A percentile compares a stretch with the other conserved stretches of the same genome.
Evolutionary conservation across 331 rosid species (phyloP).

Genomic region (Phaseolus coccineus): DNA sequence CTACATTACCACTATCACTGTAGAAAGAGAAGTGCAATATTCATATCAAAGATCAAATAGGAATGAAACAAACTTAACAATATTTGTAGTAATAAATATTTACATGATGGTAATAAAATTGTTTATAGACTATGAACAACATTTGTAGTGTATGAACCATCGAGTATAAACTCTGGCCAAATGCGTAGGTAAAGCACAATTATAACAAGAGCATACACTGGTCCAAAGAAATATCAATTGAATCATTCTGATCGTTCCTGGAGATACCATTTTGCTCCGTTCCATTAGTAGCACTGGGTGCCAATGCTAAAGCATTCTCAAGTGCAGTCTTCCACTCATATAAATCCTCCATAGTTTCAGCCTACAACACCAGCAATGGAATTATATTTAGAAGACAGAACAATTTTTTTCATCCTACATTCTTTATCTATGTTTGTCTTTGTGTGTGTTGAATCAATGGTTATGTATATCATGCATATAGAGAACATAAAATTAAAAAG

Average conservation of each 20-base stretch:
- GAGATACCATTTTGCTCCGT: conserved; percentile 76
- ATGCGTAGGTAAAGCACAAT: conserved; percentile 50
- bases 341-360: conserved; percentile 90
- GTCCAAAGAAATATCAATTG: conserved; percentile 70
- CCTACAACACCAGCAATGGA: conserved; percentile 62
- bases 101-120: conserved; percentile 28
- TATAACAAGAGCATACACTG: conserved; percentile 70
- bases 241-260: conserved; percentile 69
- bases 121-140: conserved; percentile 40
- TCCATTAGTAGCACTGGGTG: conserved; percentile 67
- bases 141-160: conserved; percentile 31
- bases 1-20: conserved; percentile 25
- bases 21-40: conserved; percentile 20
- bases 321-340: conserved; percentile 98
- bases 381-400: conserved; percentile 42
- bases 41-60: conserved; percentile 24
- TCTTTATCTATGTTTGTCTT: conserved; percentile 38
- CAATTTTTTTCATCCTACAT: conserved; percentile 25
- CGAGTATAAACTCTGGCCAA: conserved; percentile 41
- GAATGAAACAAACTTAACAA: not conserved
- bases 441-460: conserved; percentile 15
- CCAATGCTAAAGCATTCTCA: conserved; percentile 85
- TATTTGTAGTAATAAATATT: conserved; percentile 29
- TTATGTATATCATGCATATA: conserved; percentile 18
- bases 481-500: conserved; percentile 13